phyloP scores from a whole-genome alignment of 129 eudicot genomes.

The Saposhnikovia divaricata region DNA sequence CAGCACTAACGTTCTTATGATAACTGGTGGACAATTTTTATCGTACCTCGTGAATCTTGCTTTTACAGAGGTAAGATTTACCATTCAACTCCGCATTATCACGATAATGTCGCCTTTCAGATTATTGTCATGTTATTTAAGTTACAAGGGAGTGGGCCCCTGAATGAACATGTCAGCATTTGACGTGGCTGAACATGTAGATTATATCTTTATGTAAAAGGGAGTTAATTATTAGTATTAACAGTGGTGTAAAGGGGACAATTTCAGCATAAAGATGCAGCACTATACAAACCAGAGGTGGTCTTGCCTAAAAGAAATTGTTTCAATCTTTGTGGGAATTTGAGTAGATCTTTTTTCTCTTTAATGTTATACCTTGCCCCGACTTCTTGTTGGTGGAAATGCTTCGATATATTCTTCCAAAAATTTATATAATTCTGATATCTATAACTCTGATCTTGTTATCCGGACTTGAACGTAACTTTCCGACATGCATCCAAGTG shows the following conservation, averaged over 20 bases:
- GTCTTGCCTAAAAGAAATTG: too few species aligned
- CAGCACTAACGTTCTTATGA: constrained; percentile 95
- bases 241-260: neutral
- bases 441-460: neutral
- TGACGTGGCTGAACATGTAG: neutral
- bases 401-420: neutral
- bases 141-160: neutral
- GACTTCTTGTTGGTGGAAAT: neutral
- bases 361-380: neutral
- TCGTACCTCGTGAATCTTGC: constrained; percentile 94
- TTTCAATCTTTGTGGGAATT: too few species aligned
- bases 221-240: neutral
- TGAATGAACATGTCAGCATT: neutral
- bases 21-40: constrained; percentile 91
- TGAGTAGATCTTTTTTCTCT: neutral
- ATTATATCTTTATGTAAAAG: neutral
- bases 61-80: constrained; percentile 83
- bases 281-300: too few species aligned
- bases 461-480: neutral
- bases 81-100: neutral
- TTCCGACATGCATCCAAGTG: neutral
- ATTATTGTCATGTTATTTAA: neutral
- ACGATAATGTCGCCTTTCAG: neutral
- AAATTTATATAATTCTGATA: neutral
- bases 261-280: neutral